These are phyloP conservation scores for Helminthosporium solani DNA, from an alignment of 2,329 filamentous ascomycete species.

Conservation along the genomic window DNA sequence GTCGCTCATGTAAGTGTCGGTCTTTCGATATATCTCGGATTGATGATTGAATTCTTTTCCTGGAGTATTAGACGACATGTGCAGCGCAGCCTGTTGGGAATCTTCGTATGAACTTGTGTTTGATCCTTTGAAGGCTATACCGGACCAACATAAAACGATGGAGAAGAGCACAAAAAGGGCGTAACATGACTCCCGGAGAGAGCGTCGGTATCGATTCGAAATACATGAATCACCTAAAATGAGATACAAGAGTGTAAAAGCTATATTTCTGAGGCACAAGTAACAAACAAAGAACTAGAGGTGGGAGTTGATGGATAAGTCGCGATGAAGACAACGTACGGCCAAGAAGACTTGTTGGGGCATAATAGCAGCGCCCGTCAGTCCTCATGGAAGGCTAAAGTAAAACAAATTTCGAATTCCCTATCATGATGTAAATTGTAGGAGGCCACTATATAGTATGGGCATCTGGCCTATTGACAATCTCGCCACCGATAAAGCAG, in stretches of 20 bases:
- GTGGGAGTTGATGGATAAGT: not conserved
- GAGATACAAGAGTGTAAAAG: slow-evolving; percentile 2
- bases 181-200: slow-evolving; percentile 10
- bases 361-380: too few species aligned
- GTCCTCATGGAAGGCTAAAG: too few species aligned
- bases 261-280: not conserved
- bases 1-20: slow-evolving; percentile 1
- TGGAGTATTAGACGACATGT: not conserved
- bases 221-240: slow-evolving; percentile 9
- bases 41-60: not conserved
- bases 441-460: too few species aligned
- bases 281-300: not conserved
- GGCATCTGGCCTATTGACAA: too few species aligned
- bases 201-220: slow-evolving; percentile 11
- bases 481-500: too few species aligned
- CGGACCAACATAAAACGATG: slow-evolving; percentile 9
- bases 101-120: slow-evolving; percentile 6
- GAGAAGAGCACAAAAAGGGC: slow-evolving; percentile 6
- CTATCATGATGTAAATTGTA: too few species aligned
- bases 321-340: too few species aligned
- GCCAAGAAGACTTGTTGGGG: too few species aligned
- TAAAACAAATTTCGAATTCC: too few species aligned
- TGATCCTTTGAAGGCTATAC: not conserved
- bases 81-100: not conserved
- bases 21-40: not conserved